phyloP scores from a whole-genome alignment of 352 stramenopile genomes.

The Phytophthora colocasiae region DNA sequence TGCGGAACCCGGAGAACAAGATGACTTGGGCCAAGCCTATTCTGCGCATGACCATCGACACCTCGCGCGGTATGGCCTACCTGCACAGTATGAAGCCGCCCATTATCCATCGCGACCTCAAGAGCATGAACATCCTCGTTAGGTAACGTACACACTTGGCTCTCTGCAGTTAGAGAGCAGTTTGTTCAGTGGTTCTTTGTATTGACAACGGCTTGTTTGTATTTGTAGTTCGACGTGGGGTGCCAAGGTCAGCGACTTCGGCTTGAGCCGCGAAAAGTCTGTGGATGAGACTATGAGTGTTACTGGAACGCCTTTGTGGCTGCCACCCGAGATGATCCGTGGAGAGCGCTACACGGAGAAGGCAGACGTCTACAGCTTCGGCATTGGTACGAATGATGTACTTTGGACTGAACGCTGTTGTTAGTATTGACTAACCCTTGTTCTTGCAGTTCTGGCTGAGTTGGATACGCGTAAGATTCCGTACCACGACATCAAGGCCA shows the following conservation, averaged over 20 bases:
- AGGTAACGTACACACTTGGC: conserved; percentile 47
- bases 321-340: conserved; percentile 90
- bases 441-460: conserved; percentile 74
- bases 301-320: conserved; percentile 83
- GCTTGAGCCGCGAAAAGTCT: conserved; percentile 96
- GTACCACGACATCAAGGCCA: conserved; percentile 90
- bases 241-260: conserved; percentile 98
- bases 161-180: conserved; percentile 6
- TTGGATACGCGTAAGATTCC: conserved; percentile 88
- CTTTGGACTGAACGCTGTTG: too few relatives aligned
- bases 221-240: conserved; percentile 77
- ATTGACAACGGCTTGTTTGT: neutral
- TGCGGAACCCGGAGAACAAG: conserved; percentile 82
- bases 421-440: conserved; percentile 6
- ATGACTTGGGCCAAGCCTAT: conserved; percentile 89
- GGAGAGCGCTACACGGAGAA: conserved; percentile 90
- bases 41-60: conserved; percentile 90
- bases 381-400: conserved; percentile 61
- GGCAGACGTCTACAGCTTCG: conserved; percentile 90
- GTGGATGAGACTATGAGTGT: conserved; percentile 96
- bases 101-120: conserved; percentile 99
- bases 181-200: conserved; percentile 14
- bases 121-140: conserved; percentile 93
- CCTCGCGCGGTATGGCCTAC: conserved; percentile 96
- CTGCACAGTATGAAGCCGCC: conserved; percentile 97